Conservation (phyloP, 108 stramenopile species). For the Heterococcus sp. region DNA sequence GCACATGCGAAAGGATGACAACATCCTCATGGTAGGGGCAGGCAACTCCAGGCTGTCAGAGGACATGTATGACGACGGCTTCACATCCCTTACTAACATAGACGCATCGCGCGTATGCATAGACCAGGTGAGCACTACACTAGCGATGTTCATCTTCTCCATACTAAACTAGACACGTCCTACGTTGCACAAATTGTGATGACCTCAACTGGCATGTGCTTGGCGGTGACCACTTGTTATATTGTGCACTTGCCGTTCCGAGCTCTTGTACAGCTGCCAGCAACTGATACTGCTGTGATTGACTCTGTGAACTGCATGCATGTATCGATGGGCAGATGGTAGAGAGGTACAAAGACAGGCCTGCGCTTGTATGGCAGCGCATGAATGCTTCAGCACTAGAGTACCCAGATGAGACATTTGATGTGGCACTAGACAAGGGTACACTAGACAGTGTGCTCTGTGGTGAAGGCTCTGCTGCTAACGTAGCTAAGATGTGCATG, state of each 20-base stretch:
- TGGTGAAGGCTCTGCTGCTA: conserved; percentile 68
- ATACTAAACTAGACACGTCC: too few relatives aligned
- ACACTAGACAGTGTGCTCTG: conserved; percentile 69
- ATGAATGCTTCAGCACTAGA: conserved; percentile 62
- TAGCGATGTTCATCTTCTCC: too few relatives aligned
- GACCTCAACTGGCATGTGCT: too few relatives aligned
- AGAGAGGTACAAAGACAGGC: conserved; percentile 61
- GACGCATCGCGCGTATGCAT: conserved; percentile 65
- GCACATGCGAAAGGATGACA: conserved; percentile 62
- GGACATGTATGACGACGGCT: conserved; percentile 63
- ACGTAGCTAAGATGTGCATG: conserved; percentile 67
- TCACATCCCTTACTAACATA: conserved; percentile 60
- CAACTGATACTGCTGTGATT: too few relatives aligned
- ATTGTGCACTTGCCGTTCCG: too few relatives aligned
- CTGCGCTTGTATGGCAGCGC: conserved; percentile 58
- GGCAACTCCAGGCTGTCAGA: conserved; percentile 63
- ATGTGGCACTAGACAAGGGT: conserved; percentile 67
- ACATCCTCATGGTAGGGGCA: conserved; percentile 61
- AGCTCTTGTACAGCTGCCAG: too few relatives aligned
- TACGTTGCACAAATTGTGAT: too few relatives aligned
- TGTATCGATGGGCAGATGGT: too few relatives aligned
- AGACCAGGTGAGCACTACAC: conserved; percentile 64
- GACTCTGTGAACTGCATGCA: too few relatives aligned
- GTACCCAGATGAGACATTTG: conserved; percentile 65
- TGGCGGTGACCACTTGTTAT: too few relatives aligned